These are phyloP conservation scores for Cyclotella baltica DNA, from an alignment of 108 stramenopile genomes.

Conservation along the genomic window DNA sequence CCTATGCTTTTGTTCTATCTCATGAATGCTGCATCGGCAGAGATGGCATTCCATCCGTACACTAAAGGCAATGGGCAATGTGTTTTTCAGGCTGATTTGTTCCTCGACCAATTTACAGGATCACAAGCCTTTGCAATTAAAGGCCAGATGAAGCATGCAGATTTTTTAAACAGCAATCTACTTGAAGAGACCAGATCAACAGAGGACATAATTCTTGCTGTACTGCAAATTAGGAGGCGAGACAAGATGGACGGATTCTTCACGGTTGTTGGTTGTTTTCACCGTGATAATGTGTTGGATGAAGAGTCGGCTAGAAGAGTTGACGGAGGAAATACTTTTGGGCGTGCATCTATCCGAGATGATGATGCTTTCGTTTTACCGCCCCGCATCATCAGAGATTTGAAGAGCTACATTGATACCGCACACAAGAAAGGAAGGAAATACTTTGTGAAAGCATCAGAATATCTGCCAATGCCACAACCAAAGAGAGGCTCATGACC, in stretches of 20 bases:
- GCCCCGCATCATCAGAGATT: not conserved
- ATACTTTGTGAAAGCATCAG: not conserved
- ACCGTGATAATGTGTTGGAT: not conserved
- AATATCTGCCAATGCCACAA: not conserved
- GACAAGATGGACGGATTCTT: constrained; percentile 5
- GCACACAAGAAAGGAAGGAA: not conserved
- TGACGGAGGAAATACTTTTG: not conserved
- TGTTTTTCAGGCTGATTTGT: not conserved
- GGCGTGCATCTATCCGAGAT: not conserved
- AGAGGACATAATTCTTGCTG: not conserved
- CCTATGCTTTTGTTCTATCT: not conserved
- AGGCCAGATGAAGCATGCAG: not conserved
- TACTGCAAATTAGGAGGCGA: not conserved
- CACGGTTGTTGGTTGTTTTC: constrained; percentile 4
- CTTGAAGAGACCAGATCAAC: not conserved
- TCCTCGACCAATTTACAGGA: not conserved
- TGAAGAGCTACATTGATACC: not conserved
- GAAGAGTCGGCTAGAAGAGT: not conserved
- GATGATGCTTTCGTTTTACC: not conserved
- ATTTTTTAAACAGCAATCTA: not conserved
- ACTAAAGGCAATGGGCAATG: not conserved
- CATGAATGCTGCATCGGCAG: not conserved
- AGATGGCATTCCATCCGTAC: not conserved
- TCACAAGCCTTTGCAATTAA: not conserved
- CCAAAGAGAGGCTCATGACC: not conserved